Evolutionary conservation across 768 basidiomycete genomes (phyloP).

Genomic region (Serendipita vermifera): DNA sequence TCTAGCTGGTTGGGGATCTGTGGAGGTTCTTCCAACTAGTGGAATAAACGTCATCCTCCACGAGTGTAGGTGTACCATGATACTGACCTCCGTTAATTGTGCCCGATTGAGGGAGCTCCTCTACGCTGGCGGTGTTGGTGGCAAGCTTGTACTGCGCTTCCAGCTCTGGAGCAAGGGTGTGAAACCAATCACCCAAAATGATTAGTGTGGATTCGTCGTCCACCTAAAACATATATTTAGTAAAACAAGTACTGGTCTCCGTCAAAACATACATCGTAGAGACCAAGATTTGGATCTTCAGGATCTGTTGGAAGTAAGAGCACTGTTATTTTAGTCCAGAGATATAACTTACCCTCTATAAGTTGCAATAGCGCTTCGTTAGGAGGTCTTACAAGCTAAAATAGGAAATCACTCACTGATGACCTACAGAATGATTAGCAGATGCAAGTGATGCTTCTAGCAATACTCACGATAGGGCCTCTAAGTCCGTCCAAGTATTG

Average conservation of each 20-base stretch:
- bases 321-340: slow-evolving; percentile 20
- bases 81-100: slow-evolving; percentile 8
- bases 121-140: not conserved
- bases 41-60: slow-evolving; percentile 1
- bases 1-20: slow-evolving; percentile 8
- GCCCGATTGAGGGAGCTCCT: slow-evolving; percentile 10
- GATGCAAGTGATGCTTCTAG: not conserved
- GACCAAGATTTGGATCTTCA: not conserved
- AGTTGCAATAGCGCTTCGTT: slow-evolving; percentile 43
- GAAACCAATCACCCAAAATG: slow-evolving; percentile 28
- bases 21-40: slow-evolving; percentile 14
- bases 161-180: slow-evolving; percentile 20
- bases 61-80: not conserved
- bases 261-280: slow-evolving; percentile 27
- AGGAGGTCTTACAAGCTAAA: slow-evolving; percentile 32
- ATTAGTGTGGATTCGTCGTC: slow-evolving; percentile 28
- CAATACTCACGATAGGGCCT: not conserved
- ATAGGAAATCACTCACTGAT: too few species aligned
- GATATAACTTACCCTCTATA: slow-evolving; percentile 37
- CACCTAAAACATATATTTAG: not conserved
- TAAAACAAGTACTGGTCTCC: not conserved
- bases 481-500: slow-evolving; percentile 1
- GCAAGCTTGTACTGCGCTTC: slow-evolving; percentile 15
- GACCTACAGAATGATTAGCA: not conserved
- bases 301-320: not conserved